phyloP scores from a whole-genome alignment of 306 rosid species.

The Oxytropis ochrocephala region DNA sequence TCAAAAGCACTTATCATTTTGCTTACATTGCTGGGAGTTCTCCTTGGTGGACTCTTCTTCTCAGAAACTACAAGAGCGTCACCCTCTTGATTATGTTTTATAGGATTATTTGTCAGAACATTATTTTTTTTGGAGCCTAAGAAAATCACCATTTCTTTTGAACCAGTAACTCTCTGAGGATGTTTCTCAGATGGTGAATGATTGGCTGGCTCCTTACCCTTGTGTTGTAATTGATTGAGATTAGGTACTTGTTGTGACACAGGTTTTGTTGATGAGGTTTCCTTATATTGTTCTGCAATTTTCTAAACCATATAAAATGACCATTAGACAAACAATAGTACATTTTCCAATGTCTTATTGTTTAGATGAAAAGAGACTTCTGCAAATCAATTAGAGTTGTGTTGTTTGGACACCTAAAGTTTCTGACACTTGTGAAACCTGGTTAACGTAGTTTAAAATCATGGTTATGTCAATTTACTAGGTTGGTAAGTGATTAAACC shows the following conservation, averaged over 20 bases:
- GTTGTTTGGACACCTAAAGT: no score
- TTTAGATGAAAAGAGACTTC: not conserved
- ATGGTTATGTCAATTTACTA: no score
- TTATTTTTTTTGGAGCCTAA: conserved; percentile 25
- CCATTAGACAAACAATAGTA: conserved; percentile 45
- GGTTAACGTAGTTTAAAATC: no score
- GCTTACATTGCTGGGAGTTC: conserved; percentile 51
- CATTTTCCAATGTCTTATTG: conserved; percentile 18
- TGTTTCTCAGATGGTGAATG: conserved; percentile 23
- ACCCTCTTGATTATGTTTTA: conserved; percentile 17
- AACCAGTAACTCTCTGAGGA: conserved; percentile 21
- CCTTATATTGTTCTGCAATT: conserved; percentile 51
- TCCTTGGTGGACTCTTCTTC: conserved; percentile 19
- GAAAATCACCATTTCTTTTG: conserved; percentile 3
- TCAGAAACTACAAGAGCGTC: not conserved
- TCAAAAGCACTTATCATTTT: conserved; percentile 75
- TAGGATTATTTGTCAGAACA: not conserved
- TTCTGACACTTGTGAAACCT: no score
- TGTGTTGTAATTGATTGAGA: conserved; percentile 16
- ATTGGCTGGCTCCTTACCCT: conserved; percentile 27
- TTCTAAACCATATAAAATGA: conserved; percentile 60
- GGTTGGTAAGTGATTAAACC: no score
- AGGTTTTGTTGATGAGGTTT: conserved; percentile 30
- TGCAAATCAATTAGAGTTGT: conserved; percentile 10
- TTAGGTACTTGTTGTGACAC: conserved; percentile 18